Base-by-base conservation (phyloP, 176 grass and related monocot species). In the Juncus effusus region DNA sequence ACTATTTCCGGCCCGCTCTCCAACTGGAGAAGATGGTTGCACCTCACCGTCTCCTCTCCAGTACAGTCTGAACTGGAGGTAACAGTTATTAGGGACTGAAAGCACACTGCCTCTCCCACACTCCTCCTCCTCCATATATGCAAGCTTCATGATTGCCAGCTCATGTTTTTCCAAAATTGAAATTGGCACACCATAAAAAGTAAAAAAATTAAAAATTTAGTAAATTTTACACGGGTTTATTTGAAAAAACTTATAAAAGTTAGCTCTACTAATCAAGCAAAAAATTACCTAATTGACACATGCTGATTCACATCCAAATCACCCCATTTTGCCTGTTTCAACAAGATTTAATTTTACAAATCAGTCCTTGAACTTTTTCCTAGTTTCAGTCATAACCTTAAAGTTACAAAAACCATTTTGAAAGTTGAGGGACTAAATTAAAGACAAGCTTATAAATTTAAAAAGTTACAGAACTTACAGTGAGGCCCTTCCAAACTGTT, bases 241-340 rank as follows among this genome's bases (percentile, higher is more conserved):
- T 10, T 15, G 35, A 51, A 41, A 40, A 69, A 69, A 16, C n/a
- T n/a, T n/a, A n/a, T n/a, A n/a, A n/a, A n/a, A n/a, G n/a, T n/a
- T n/a, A n/a, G n/a, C n/a, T n/a, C n/a, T n/a, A n/a, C n/a, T n/a
- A n/a, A n/a, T n/a, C n/a, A n/a, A n/a, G n/a, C n/a, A n/a, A n/a
- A n/a, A n/a, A n/a, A n/a, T n/a, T 97, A 92, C 50, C 91, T 88
- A 73, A 92, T 97, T 58, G 91, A 92, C 78, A 97, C 94, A 60
- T 97, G 94, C 73, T 97, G 94, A 62, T 97, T 97, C 36, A 97
- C 80, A 62, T 97, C 94, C 75, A 97, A 74, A 78, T 97, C 94
- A 37, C 78, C 82, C 94, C 94, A 97, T 64, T 65, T 90, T 56
- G 94, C 88, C 94, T 97, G 88, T 82, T 64, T 6, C 10, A 79